Evolutionary conservation across 352 stramenopile genomes (phyloP), one percentile per base, ranked within the genome.

Genomic region (Thalassiosira pacifica): DNA sequence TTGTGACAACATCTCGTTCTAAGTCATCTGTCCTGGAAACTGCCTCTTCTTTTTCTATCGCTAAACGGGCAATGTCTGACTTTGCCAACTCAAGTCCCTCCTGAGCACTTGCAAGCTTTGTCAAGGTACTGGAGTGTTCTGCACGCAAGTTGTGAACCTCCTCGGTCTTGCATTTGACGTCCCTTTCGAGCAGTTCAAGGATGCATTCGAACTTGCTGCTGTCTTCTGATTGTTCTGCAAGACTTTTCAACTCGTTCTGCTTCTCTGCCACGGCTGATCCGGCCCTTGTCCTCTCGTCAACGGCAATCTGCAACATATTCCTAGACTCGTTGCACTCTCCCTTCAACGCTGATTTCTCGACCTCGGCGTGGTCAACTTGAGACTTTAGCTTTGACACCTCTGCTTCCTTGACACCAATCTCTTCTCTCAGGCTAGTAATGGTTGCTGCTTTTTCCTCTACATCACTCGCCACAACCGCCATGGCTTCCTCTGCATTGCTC

Each of bases 401-500:
- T 57, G 10, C 45, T 22, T 22, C 11, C 45, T 24, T 57, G 11
- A n/a, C 19, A 22, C n/a, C 45, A 22, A 57, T 57, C n/a, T 18
- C 45, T n/a, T 57, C 45, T 57, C 2, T 8, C 45, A 57, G 19
- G 6, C 45, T 8, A 57, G 5, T n/a, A 22, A 57, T 57, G 45
- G 19, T n/a, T 22, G 19, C 5, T 57, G 19, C 45, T 22, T 57
- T 57, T 13, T 57, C 45, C 16, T 8, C 45, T 22, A 22, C 19
- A 18, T 57, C 16, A 5, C 45, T 57, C 45, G 45, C 5, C 11
- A 22, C n/a, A n/a, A 13, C 26, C 59, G 1, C 22, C 59, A 67
- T 42, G 59, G 27, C 6, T 4, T 67, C 59, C 59, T 67, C 59
- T 67, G 59, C 5, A 40, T 67, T 67, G 26, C 59, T 67, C 34